Conservation (phyloP, 139 green algal species). For the Chlorella sp. region DNA sequence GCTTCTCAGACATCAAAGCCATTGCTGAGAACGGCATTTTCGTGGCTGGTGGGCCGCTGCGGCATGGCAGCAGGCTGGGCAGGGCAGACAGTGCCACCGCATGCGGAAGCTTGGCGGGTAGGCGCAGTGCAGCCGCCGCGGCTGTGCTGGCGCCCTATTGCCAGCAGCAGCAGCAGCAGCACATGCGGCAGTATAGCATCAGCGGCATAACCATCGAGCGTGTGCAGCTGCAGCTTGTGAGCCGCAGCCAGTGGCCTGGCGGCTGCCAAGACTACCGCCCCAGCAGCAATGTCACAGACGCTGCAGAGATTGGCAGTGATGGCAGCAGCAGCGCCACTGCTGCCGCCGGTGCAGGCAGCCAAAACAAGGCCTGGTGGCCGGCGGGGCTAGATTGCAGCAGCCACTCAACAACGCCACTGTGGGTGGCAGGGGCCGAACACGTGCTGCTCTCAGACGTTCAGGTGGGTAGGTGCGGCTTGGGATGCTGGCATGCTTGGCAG, state of each 20-base stretch:
- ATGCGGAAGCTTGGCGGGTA: neutral
- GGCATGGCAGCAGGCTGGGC: neutral
- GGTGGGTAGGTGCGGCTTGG: neutral
- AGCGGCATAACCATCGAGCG: neutral
- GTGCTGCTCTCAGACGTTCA: conserved; percentile 26
- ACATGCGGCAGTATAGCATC: neutral
- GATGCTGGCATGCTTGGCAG: too few relatives aligned
- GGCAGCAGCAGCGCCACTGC: neutral
- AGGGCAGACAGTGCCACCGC: too few relatives aligned
- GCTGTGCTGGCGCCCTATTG: neutral
- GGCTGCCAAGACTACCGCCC: conserved; percentile 36
- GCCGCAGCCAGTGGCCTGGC: neutral
- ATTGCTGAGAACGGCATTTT: conserved; percentile 37
- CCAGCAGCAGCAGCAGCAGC: neutral
- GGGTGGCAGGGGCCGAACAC: conserved; percentile 9
- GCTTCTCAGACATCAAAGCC: conserved; percentile 9
- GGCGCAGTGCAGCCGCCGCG: neutral
- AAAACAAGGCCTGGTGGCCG: neutral
- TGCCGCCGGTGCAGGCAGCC: too few relatives aligned
- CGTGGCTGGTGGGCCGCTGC: conserved; percentile 18
- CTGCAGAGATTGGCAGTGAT: too few relatives aligned
- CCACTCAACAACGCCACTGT: conserved; percentile 11
- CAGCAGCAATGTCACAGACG: neutral
- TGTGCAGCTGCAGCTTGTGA: neutral
- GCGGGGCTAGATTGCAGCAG: neutral